Evolutionary conservation across 78 protist genomes (phyloP), one percentile per base, ranked within the genome.

Genomic region (Neovahlkampfia damariscottae): DNA sequence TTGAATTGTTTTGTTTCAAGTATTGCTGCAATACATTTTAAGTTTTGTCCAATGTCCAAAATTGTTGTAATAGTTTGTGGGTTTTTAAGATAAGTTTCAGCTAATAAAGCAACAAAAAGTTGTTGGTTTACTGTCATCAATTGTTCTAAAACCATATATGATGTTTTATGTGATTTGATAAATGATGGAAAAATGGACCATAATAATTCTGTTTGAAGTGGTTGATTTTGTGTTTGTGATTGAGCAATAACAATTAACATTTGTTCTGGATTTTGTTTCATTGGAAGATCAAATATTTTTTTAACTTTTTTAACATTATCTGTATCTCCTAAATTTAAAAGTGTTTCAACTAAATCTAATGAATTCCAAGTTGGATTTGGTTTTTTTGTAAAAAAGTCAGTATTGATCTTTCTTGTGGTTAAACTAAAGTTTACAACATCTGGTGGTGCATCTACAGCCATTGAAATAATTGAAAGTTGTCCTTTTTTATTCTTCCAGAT

Each of bases 41-140:
- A 78, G 37, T 88, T 83, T 0, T 68, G 78, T 10, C 89, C 90
- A 27, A 90, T 19, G 84, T 91, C 92, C 35, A 89, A 70, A 9
- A 89, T 59, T 38, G 87, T 81, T 38, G 88, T 68, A 34, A 91
- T 19, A 9, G 38, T 38, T 31, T 36, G 40, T n/a, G 80, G 88
- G 68, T 86, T 84, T 37, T 70, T 38, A 29, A 1, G 32, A n/a
- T 75, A 70, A 32, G 85, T 31, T 67, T 79, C 86, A 35, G 79
- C 50, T 87, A 91, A 82, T 8, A 82, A 89, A 58, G 40, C 38
- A 35, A 82, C 74, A 40, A 92, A 9, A 8, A 32, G 59, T 2
- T 2, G 19, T 0, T 67, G 50, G 7, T 74, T 28, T 35, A 3
- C 0, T 29, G 66, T 31, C 82, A 58, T 70, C 8, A 78, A 5